Evolutionary conservation across 1,284 basidiomycete species (phyloP).

Genomic region (Rhodotorula sp.): DNA sequence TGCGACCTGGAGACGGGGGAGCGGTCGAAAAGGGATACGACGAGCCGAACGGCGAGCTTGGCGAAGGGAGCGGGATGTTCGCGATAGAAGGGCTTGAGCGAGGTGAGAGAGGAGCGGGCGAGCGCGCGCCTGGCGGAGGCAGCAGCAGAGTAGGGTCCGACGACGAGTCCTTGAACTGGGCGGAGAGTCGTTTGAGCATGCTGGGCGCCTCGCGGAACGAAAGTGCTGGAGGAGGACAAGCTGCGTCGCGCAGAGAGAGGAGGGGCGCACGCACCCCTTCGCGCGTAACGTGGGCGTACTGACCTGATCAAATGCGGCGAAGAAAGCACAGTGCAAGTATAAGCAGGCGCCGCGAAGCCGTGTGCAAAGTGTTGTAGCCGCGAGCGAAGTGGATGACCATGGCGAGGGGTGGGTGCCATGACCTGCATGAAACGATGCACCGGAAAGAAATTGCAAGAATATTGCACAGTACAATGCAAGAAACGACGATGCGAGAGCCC

Average conservation of each 20-base stretch:
- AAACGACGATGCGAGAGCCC: no score
- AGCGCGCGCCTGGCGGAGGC: neutral
- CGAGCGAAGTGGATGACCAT: no score
- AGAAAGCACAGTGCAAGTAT: neutral
- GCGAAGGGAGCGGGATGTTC: neutral
- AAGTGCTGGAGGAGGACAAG: neutral
- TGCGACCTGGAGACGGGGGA: neutral
- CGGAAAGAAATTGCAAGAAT: no score
- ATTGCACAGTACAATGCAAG: no score
- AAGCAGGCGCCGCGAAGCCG: no score
- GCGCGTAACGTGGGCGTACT: neutral
- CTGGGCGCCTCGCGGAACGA: neutral
- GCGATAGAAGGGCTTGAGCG: neutral
- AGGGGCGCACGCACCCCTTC: constrained; percentile 1
- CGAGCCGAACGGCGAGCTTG: neutral
- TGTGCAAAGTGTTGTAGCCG: no score
- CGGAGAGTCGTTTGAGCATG: no score
- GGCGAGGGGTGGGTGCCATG: no score
- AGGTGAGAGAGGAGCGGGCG: neutral
- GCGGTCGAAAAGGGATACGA: constrained; percentile 19
- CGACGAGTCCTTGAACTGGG: no score
- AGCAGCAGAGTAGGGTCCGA: constrained; percentile 2
- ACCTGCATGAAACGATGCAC: no score
- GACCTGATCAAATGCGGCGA: no score
- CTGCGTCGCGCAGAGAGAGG: neutral